These are phyloP conservation scores for Fragilaria crotonensis DNA, from an alignment of 108 stramenopile genomes.

Conservation along the genomic window DNA sequence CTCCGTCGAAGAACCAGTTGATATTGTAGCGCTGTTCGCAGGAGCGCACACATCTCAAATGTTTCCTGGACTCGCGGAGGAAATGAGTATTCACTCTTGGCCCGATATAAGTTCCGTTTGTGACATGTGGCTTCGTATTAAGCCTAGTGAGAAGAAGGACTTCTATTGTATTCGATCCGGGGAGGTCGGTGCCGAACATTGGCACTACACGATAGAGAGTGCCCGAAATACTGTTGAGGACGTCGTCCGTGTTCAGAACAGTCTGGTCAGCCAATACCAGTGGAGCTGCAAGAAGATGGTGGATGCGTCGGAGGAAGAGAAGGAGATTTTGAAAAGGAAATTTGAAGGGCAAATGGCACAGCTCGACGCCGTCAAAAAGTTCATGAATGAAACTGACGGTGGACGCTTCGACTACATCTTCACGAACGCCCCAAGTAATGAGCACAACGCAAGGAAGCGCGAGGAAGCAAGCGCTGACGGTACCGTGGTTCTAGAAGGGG, in stretches of 20 bases:
- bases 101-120: constrained; percentile 15
- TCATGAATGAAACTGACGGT: neutral
- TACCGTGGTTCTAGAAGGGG: constrained; percentile 20
- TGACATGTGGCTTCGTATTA: constrained; percentile 19
- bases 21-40: constrained; percentile 21
- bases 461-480: constrained; percentile 10
- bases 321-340: neutral
- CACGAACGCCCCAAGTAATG: constrained; percentile 22
- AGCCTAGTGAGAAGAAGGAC: constrained; percentile 12
- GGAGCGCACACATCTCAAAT: constrained; percentile 17
- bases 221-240: constrained; percentile 12
- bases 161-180: constrained; percentile 11
- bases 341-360: constrained; percentile 6
- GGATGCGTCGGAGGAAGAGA: constrained; percentile 9
- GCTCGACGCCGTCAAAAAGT: neutral
- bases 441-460: constrained; percentile 17
- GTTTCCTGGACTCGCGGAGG: constrained; percentile 14
- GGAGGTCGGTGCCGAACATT: constrained; percentile 21
- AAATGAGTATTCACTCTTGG: constrained; percentile 16
- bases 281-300: neutral
- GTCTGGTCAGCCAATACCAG: constrained; percentile 3
- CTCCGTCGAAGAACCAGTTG: neutral
- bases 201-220: constrained; percentile 21
- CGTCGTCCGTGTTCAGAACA: constrained; percentile 13
- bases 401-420: constrained; percentile 28